Evolutionary conservation across 2,329 filamentous ascomycete genomes (phyloP), one percentile per base, ranked within the genome.

Genomic region (Sporothrix phasma): DNA sequence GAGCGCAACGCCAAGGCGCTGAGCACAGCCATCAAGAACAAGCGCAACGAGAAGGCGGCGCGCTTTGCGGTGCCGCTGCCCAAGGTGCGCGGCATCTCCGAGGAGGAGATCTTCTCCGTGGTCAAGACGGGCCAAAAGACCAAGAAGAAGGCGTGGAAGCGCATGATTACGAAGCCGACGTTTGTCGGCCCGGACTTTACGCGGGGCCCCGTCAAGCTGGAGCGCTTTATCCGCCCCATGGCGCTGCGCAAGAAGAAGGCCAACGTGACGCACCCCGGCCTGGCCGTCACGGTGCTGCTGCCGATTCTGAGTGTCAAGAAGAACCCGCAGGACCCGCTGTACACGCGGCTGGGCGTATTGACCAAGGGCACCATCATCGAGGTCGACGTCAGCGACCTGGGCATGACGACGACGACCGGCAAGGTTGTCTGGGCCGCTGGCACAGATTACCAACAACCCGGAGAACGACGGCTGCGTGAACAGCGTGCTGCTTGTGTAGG

Each of bases 181-280:
- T 97, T 97, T 75, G 93, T 97, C 24, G 93, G 92, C 0, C 85
- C 84, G 39, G 92, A 96, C 71, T 97, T 96, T 75, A 97, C 92
- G 65, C 81, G 92, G 72, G 79, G 92, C 62, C 92, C 94, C 17
- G 91, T 94, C 71, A 96, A 91, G 75, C 85, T 83, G 73, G 84
- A 88, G 78, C 77, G 78, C 6, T 80, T 81, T 70, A 80, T 81
- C 68, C 74, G 78, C 34, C 66, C 66, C 1, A 68, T 67, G 68
- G 69, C 64, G 4, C 77, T 92, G 65, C 80, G 89, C 68, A 90
- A 92, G 76, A 92, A 91, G 77, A 90, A 89, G 74, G 87, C 87
- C 61, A 87, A 89, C 70, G 85, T 88, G 37, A 86, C 73, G 6
- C 73, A 75, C 65, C 72, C 72, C 2, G 72, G 66, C 19, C 65